Base-by-base conservation (phyloP, 345 rosid genomes). In the Nephelium lappaceum region DNA sequence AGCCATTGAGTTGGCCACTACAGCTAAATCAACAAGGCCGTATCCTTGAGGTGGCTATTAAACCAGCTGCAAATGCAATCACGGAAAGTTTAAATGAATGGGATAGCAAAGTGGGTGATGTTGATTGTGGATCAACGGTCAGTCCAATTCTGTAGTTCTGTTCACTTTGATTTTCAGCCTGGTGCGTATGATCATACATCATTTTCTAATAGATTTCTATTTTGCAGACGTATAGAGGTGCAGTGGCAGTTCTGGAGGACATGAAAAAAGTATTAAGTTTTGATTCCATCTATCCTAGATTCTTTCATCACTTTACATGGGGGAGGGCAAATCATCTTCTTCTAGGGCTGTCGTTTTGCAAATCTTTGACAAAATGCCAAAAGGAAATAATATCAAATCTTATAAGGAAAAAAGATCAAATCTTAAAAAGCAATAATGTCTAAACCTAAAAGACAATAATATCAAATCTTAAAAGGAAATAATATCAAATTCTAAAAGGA, bases 61-160 rank as follows among this genome's bases (percentile, higher is more conserved):
- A 91, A 83, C 95, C 97, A 74, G 98, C 97, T 76, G 86, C 90
- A 66, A 89, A 86, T 79, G 98, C 91, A 67, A 67, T 91, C 31
- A 90, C 78, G 81, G 98, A 93, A 63, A 84, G 85, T 81, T 86
- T 96, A 85, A 94, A 96, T 79, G 97, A 92, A 77, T 94, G 98
- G 99, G 99, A 96, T 81, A 80, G 93, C 87, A 94, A 83, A 90
- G 98, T 91, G 11, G 99, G 99, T 71, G 99, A 96, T 85, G 98
- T 94, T 21, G 99, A 96, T 78, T 96, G 99, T 83, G 99, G 99
- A 53, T 93, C 98, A 71, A 96, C 97, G 0, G 99, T 96, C 81
- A 89, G 98, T 89, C 69, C 71, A 72, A 43, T 77, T 63, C 53
- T 74, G 23, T 24, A 41, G 23, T 45, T 75, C 61, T 24, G 23